Base-by-base conservation (phyloP, 2,329 filamentous ascomycete genomes). In the Neodidymelliopsis sp. region DNA sequence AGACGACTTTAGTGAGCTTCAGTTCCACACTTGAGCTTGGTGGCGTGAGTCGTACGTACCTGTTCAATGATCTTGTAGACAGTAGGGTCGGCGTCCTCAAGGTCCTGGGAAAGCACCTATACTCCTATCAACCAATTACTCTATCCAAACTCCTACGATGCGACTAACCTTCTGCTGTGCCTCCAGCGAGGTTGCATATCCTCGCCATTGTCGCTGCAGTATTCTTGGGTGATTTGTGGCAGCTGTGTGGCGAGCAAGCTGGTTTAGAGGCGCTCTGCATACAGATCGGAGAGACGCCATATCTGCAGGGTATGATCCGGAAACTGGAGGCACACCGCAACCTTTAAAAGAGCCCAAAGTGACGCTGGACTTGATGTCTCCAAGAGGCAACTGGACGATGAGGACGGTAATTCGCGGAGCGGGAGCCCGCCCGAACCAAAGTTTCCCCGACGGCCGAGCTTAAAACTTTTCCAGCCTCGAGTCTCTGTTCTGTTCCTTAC, bases 61-160 rank as follows among this genome's bases (percentile, higher is more conserved):
- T 91, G 93, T 74, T 96, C 88, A 62, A 97, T 85, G 65, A 97
- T 97, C 42, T 89, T 85, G 72, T 86, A 96, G 59, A 97, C 88
- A 38, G 86, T 80, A 33, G 93, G 90, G 73, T 97, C 94, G 59
- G 91, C 90, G 66, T 94, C 83, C 70, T 91, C 82, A 41, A 99
- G 83, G 69, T 88, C 81, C 47, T 89, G 82, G 35, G 89, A 84
- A 43, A 99, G 86, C 45, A 97, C 78, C 91, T 97, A 60, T 3
- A 27, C 3, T 5, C 10, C 3, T n/a, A 28, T 67, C 23, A 71
- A 59, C 10, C 18, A 19, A 27, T 18, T 15, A 25, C 16, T 18
- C 38, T 9, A 1, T 7, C 16, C 6, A 6, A 11, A 25, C n/a
- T 7, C 44, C 13, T 23, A 34, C 18, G 23, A 15, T 7, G n/a